Evolutionary conservation across 2,329 filamentous ascomycete species (phyloP), one percentile per base, ranked within the genome.

Genomic region (Stachybotrys chartarum): DNA sequence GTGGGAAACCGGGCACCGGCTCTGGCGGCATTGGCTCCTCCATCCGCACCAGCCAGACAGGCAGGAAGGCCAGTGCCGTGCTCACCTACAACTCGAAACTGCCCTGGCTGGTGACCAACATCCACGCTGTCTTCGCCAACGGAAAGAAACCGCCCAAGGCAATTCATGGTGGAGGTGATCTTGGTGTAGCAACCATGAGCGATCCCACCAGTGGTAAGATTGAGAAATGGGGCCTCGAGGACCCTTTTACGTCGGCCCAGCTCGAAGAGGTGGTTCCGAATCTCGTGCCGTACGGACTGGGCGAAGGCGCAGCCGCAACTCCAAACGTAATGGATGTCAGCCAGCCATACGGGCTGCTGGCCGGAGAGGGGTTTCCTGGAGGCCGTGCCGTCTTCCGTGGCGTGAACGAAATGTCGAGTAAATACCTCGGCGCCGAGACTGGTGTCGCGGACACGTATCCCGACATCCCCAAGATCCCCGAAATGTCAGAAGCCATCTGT

Each of bases 281-380:
- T 7, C 80, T 92, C 56, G 75, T 84, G 17, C 85, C 86, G 39
- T 96, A 88, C 71, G 93, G 93, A 3, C 69, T 92, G 52, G 91
- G 89, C 5, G 78, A 90, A 35, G 91, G 91, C 6, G 86, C 90
- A 53, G 85, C 91, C 10, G 90, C 88, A 16, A 75, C 86, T 30
- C 89, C 90, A 1, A 97, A 97, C 64, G 82, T 88, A 42, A 92
- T 97, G 87, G 92, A 96, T 67, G 83, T 96, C 42, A 96, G 91
- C 66, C 89, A 93, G 63, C 82, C 83, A 8, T 92, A 89, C 66
- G 93, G 93, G 8, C 83, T 93, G 73, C 75, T 96, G 7, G 86
- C 90, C 54, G 93, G 91, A 3, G 91, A 96, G 74, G 92, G 91
- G 2, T 90, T 87, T 55, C 91, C 91, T 0, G 89, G 90, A 51